Conservation (phyloP, 2,329 filamentous ascomycete species). For the Calonectria pseudoturangicola region DNA sequence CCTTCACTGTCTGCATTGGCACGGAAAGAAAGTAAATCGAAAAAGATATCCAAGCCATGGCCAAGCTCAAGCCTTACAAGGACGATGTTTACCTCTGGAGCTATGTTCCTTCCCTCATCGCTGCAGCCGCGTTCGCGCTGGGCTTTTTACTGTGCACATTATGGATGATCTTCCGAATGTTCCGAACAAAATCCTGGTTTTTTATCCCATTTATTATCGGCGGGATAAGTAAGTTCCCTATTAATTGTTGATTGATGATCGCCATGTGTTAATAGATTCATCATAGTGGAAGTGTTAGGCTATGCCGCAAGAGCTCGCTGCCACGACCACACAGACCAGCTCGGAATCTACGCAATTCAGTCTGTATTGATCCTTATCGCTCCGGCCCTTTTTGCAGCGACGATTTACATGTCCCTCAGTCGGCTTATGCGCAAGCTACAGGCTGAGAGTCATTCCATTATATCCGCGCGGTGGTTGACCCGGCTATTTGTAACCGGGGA, state of each 20-base stretch:
- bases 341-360: conserved; percentile 18
- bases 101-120: conserved; percentile 3
- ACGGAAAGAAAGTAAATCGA: background rate
- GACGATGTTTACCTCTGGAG: conserved; percentile 17
- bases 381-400: conserved; percentile 13
- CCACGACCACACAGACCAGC: conserved; percentile 14
- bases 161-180: background rate
- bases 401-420: conserved; percentile 23
- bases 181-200: conserved; percentile 14
- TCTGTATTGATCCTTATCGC: conserved; percentile 18
- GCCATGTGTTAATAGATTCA: background rate
- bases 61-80: conserved; percentile 19
- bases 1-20: background rate
- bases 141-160: conserved; percentile 11
- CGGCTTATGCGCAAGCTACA: conserved; percentile 15
- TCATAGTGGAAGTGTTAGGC: conserved; percentile 11
- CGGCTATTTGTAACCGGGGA: conserved; percentile 5
- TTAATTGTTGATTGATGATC: too few relatives aligned
- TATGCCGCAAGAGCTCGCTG: conserved; percentile 1
- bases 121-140: background rate
- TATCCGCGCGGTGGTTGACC: conserved; percentile 15
- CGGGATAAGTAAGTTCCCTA: background rate
- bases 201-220: conserved; percentile 11
- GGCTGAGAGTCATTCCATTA: conserved; percentile 1
- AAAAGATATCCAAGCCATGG: background rate